These are phyloP conservation scores for Auricularia auricula-judae DNA, from an alignment of 768 basidiomycete genomes.

Conservation along the genomic window DNA sequence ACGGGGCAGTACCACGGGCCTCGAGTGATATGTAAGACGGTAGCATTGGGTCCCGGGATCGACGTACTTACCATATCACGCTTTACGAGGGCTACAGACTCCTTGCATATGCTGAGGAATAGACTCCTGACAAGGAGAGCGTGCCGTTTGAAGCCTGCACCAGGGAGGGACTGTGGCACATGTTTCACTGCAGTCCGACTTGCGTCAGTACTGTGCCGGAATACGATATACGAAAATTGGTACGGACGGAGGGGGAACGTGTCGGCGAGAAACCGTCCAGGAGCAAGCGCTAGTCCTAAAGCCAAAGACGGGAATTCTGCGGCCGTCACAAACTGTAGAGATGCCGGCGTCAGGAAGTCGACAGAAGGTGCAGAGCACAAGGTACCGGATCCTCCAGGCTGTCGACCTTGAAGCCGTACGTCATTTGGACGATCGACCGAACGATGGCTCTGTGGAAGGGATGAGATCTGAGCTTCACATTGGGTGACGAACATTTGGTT, in stretches of 20 bases:
- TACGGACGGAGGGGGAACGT: slow-evolving; percentile 1
- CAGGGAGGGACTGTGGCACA: slow-evolving; percentile 9
- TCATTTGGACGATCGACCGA: neutral
- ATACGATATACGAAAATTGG: neutral
- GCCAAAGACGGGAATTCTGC: neutral
- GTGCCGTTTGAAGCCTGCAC: slow-evolving; percentile 6
- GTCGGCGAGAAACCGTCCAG: slow-evolving; percentile 1
- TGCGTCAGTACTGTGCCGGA: neutral
- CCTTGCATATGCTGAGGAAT: neutral
- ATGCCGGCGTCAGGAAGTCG: neutral
- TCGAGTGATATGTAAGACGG: neutral
- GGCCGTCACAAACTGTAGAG: neutral
- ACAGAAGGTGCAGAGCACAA: neutral
- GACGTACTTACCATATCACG: neutral
- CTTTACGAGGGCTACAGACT: neutral
- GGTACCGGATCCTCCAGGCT: neutral
- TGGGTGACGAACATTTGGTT: too few relatives aligned
- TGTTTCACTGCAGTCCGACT: slow-evolving; percentile 3
- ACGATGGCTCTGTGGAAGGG: neutral
- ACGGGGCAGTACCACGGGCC: neutral
- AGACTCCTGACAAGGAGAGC: neutral
- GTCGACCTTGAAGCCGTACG: neutral
- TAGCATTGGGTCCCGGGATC: neutral
- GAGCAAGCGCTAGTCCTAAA: neutral
- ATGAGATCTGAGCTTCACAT: too few relatives aligned